Evolutionary conservation across 2,329 filamentous ascomycete species (phyloP).

Genomic region (Cytospora leucostoma): DNA sequence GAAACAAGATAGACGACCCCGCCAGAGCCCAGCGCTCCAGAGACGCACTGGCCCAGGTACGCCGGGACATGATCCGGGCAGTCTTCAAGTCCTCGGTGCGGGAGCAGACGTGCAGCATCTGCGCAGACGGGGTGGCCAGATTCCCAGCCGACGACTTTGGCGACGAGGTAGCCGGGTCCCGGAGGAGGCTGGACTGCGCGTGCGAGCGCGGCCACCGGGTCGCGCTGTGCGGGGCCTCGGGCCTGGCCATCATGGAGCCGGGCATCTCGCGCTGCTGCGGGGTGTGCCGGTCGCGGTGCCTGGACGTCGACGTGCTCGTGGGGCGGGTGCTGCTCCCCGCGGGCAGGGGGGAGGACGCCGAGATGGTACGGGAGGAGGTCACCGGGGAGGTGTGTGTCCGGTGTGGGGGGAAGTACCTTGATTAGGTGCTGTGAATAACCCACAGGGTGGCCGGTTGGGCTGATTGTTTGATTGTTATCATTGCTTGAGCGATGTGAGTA

Average conservation of each 20-base stretch:
- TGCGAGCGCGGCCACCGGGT: constrained; percentile 43
- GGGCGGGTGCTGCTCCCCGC: constrained; percentile 32
- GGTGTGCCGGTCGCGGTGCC: constrained; percentile 55
- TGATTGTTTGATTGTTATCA: no score
- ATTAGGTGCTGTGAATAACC: constrained; percentile 24
- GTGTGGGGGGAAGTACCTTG: constrained; percentile 42
- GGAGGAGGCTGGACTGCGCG: constrained; percentile 27
- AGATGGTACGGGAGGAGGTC: constrained; percentile 29
- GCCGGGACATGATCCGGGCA: constrained; percentile 34
- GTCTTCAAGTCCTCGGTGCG: constrained; percentile 43
- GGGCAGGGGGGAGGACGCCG: constrained; percentile 27
- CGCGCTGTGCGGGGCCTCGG: constrained; percentile 50
- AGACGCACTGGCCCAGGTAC: constrained; percentile 11
- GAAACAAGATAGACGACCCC: not conserved
- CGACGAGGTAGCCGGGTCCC: not conserved
- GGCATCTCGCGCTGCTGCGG: constrained; percentile 56
- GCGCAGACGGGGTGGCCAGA: constrained; percentile 35
- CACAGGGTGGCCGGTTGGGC: not conserved
- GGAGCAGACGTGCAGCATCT: constrained; percentile 51
- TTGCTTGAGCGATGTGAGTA: no score
- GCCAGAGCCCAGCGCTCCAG: constrained; percentile 3
- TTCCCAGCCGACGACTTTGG: constrained; percentile 6
- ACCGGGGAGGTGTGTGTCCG: constrained; percentile 36
- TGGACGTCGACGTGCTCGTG: constrained; percentile 47
- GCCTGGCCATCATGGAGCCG: constrained; percentile 56